A percentile compares a stretch with the other conserved stretches of the same genome.
Evolutionary conservation across 2,329 filamentous ascomycete genomes (phyloP).

Genomic region (Aspergillus sp.): DNA sequence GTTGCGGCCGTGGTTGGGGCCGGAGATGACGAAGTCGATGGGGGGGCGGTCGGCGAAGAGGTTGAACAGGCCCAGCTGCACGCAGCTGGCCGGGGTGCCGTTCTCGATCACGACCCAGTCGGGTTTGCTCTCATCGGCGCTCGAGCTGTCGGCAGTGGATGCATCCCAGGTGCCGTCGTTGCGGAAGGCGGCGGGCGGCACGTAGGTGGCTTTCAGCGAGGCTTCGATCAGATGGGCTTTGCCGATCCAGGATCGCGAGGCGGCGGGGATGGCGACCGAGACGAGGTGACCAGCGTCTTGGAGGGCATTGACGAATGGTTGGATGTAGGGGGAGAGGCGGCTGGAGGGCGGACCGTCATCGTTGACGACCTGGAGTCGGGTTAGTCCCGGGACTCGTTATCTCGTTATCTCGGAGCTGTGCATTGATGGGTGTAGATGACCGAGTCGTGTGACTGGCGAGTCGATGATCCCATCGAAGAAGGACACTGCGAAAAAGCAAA

Average conservation of each 20-base stretch:
- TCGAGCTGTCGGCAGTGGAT: constrained; percentile 42
- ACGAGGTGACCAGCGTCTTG: constrained; percentile 73
- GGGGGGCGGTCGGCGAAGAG: constrained; percentile 67
- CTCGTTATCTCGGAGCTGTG: background rate
- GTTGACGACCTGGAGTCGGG: constrained; percentile 52
- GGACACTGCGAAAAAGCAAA: constrained; percentile 10
- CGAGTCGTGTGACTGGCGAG: constrained; percentile 9
- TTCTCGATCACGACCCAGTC: constrained; percentile 73
- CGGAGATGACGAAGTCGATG: constrained; percentile 71
- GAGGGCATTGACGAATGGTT: constrained; percentile 67
- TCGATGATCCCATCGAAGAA: background rate
- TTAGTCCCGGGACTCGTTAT: constrained; percentile 3
- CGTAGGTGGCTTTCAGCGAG: constrained; percentile 76
- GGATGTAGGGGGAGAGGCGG: constrained; percentile 72
- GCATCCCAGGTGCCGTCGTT: constrained; percentile 55
- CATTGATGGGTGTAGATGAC: background rate
- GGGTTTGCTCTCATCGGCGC: constrained; percentile 27
- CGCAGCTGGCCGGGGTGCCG: constrained; percentile 72
- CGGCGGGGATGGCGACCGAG: constrained; percentile 82
- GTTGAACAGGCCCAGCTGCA: constrained; percentile 75
- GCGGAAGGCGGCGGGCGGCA: constrained; percentile 58
- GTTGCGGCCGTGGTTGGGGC: constrained; percentile 78
- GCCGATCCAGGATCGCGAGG: constrained; percentile 91
- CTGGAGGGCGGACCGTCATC: constrained; percentile 74
- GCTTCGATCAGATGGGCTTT: constrained; percentile 93